These are phyloP conservation scores for Rhodosporidiobolus odoratus DNA, from an alignment of 768 basidiomycete species.

Conservation along the genomic window DNA sequence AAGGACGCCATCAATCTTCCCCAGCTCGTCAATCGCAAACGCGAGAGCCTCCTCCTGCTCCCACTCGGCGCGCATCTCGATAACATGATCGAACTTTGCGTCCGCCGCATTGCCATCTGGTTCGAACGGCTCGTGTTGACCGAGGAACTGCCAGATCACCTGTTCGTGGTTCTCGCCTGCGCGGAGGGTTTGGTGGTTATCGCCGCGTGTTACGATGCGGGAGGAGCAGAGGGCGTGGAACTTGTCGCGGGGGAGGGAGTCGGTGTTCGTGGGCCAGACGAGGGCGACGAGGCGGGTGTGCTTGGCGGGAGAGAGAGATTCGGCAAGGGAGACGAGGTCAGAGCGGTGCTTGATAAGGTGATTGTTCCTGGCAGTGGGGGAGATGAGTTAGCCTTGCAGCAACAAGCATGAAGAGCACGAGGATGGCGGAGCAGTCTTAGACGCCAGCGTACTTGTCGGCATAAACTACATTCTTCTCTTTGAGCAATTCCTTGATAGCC, in stretches of 20 bases:
- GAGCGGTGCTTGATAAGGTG: slow-evolving; percentile 75
- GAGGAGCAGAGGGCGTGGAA: slow-evolving; percentile 71
- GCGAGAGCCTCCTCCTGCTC: slow-evolving; percentile 56
- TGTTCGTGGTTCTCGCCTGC: slow-evolving; percentile 66
- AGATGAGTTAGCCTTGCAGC: neutral
- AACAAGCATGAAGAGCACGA: neutral
- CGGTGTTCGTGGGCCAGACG: slow-evolving; percentile 61
- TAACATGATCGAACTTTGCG: slow-evolving; percentile 54
- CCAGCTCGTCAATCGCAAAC: slow-evolving; percentile 59
- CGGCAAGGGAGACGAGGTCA: slow-evolving; percentile 58
- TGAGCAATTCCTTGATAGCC: slow-evolving; percentile 62
- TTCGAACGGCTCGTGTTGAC: slow-evolving; percentile 58
- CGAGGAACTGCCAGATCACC: slow-evolving; percentile 76
- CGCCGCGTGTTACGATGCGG: slow-evolving; percentile 68
- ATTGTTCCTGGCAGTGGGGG: slow-evolving; percentile 63
- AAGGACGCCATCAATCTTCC: slow-evolving; percentile 54
- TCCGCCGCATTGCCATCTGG: slow-evolving; percentile 52
- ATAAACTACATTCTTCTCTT: slow-evolving; percentile 69
- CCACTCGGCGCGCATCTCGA: slow-evolving; percentile 64
- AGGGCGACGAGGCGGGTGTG: slow-evolving; percentile 69
- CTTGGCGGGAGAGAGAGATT: slow-evolving; percentile 42
- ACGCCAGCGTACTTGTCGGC: slow-evolving; percentile 92
- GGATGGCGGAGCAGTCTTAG: no score
- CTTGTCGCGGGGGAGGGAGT: slow-evolving; percentile 53
- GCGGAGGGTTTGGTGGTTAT: slow-evolving; percentile 74